Percentiles rank a stretch among this genome's conserved stretches.
Conservation (phyloP, 2,329 filamentous ascomycete genomes). For the Xylaria sp. region DNA sequence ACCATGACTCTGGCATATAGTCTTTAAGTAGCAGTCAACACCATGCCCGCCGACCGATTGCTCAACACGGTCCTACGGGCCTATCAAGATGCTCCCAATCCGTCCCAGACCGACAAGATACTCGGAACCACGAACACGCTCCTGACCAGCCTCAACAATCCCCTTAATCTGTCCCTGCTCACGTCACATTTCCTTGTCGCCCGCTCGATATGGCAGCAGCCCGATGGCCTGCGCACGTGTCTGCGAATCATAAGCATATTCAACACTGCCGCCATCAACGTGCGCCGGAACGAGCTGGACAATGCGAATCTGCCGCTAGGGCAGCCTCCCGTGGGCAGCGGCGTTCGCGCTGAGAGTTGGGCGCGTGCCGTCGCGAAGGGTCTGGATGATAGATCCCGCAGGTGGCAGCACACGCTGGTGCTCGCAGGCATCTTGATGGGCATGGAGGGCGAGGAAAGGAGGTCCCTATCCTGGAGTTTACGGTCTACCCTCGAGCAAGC, state of each 20-base stretch:
- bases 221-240: constrained; percentile 70
- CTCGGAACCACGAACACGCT: constrained; percentile 75
- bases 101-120: constrained; percentile 64
- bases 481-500: constrained; percentile 76
- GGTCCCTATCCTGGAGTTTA: constrained; percentile 72
- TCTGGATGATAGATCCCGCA: constrained; percentile 67
- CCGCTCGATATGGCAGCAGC: constrained; percentile 75
- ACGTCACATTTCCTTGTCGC: constrained; percentile 78
- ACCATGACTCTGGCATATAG: constrained; percentile 23
- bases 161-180: constrained; percentile 77
- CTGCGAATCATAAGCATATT: constrained; percentile 77
- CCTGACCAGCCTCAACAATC: constrained; percentile 76
- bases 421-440: constrained; percentile 83
- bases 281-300: constrained; percentile 62
- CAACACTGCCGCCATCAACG: constrained; percentile 71
- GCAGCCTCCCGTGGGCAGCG: constrained; percentile 53
- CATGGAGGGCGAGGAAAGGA: constrained; percentile 72
- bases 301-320: constrained; percentile 45
- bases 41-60: constrained; percentile 76
- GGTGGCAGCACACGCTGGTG: constrained; percentile 88
- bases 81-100: constrained; percentile 66
- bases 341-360: constrained; percentile 64
- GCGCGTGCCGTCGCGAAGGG: constrained; percentile 67
- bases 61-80: constrained; percentile 73
- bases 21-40: constrained; percentile 50